Evolutionary conservation across 2,329 filamentous ascomycete genomes (phyloP), one percentile per base, ranked within the genome.

Genomic region (Huntiella bhutanensis): DNA sequence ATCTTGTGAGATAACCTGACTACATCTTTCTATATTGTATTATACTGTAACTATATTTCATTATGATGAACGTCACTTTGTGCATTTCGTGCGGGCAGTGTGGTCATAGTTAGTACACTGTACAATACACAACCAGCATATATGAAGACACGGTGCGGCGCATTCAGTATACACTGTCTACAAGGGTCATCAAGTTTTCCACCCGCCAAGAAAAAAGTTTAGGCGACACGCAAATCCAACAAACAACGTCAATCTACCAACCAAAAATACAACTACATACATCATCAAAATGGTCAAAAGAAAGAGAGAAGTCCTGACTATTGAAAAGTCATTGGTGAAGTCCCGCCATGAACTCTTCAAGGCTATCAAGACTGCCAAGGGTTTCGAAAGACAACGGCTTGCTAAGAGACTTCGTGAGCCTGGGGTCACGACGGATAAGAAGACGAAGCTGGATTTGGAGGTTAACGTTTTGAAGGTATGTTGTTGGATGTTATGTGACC

Each of bases 351-450:
- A 76, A 33, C 65, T 88, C 6, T 69, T 70, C 51, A 70, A 74
- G 49, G 79, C 78, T 1, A 67, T 88, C 50, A 85, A 85, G 60
- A 66, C 69, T 8, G 79, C 77, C 48, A 84, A 82, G 57, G 77
- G 78, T 41, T 80, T 84, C 56, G 82, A 88, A 64, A 71, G 82
- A 40, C 83, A 88, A 62, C 82, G 85, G 52, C 69, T 82, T 50
- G 70, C 78, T 51, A 79, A 75, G 58, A 64, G 69, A 37, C 59
- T 73, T 11, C 66, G 62, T 43, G 70, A 73, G 22, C 61, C 63
- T 45, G 66, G 64, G 44, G 54, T 62, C 12, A 57, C 60, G 2
- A 52, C 61, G 6, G 69, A 69, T 39, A 74, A 76, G 55, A 62
- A 72, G 16, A 62, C 65, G 49, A 66, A 80, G 15, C 62, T 87